phyloP scores from a whole-genome alignment of 306 rosid genomes.

The Dryas alaskensis region DNA sequence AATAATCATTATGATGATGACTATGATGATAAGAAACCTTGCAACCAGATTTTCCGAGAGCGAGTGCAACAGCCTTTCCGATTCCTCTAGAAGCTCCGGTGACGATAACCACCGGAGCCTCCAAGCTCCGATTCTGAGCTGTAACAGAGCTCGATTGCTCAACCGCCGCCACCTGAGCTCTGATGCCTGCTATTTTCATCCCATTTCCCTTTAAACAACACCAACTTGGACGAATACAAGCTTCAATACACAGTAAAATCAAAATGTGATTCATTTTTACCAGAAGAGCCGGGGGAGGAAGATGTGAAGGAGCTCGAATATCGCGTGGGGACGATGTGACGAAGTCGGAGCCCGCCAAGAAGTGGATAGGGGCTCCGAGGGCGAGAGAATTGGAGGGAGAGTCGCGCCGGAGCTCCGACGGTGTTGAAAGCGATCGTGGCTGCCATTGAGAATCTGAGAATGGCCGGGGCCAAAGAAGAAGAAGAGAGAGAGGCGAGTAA shows the following conservation, averaged over 20 bases:
- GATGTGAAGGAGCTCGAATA: constrained; percentile 7
- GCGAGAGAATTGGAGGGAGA: constrained; percentile 19
- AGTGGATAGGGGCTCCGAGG: constrained; percentile 14
- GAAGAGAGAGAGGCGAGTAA: neutral
- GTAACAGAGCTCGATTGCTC: constrained; percentile 44
- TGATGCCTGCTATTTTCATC: constrained; percentile 44
- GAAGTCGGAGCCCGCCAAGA: constrained; percentile 16
- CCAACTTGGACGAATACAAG: neutral
- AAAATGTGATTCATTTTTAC: constrained; percentile 9
- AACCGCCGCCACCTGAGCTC: constrained; percentile 72
- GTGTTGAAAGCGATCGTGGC: constrained; percentile 33
- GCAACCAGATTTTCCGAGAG: constrained; percentile 93
- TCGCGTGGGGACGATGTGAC: neutral
- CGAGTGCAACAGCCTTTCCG: constrained; percentile 77
- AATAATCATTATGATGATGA: neutral
- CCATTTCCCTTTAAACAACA: neutral
- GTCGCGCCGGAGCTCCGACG: constrained; percentile 26
- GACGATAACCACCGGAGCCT: constrained; percentile 82
- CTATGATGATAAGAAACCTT: constrained; percentile 52
- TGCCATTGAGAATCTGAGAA: constrained; percentile 31
- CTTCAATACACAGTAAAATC: neutral
- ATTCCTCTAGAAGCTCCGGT: constrained; percentile 98
- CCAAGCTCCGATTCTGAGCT: constrained; percentile 44
- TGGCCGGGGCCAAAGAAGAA: neutral
- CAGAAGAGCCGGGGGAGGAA: constrained; percentile 15